These are phyloP conservation scores for Monosporozyma siamensis DNA, from an alignment of 805 yeast species.

Conservation along the genomic window DNA sequence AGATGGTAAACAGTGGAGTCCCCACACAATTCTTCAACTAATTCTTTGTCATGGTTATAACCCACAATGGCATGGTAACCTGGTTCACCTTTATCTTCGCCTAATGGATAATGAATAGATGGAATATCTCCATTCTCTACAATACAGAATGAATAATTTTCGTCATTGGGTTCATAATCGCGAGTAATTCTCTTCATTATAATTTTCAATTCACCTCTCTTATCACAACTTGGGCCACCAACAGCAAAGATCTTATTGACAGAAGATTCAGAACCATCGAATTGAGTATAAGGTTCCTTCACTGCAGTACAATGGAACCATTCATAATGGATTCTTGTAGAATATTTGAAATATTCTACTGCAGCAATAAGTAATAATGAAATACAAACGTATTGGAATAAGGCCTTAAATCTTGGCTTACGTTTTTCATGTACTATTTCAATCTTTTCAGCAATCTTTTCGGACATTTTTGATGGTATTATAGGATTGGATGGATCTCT, in stretches of 20 bases:
- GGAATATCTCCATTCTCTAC: slow-evolving; percentile 25
- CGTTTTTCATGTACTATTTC: slow-evolving; percentile 1
- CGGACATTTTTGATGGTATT: slow-evolving; percentile 2
- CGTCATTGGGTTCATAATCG: slow-evolving; percentile 33
- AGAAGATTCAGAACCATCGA: slow-evolving; percentile 11
- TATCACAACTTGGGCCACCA: slow-evolving; percentile 39
- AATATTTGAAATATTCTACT: slow-evolving; percentile 36
- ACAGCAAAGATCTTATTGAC: slow-evolving; percentile 30
- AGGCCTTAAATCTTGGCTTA: slow-evolving; percentile 10
- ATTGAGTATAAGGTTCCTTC: slow-evolving; percentile 12
- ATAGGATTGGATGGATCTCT: neutral
- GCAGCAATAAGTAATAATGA: slow-evolving; percentile 31
- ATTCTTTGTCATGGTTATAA: slow-evolving; percentile 17
- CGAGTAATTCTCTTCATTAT: slow-evolving; percentile 33
- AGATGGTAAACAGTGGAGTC: slow-evolving; percentile 23
- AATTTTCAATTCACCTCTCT: slow-evolving; percentile 35
- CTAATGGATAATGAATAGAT: slow-evolving; percentile 28
- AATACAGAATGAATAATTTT: slow-evolving; percentile 31
- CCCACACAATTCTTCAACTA: slow-evolving; percentile 20
- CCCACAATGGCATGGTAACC: slow-evolving; percentile 31
- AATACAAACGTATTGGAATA: slow-evolving; percentile 24
- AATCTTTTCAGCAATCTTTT: slow-evolving; percentile 4
- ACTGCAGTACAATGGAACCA: slow-evolving; percentile 39
- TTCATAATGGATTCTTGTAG: slow-evolving; percentile 34
- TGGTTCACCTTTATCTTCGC: slow-evolving; percentile 28